Percentiles rank a stretch among this genome's conserved stretches.
Conservation (phyloP, 1,284 basidiomycete genomes). For the Pseudozyma pruni region DNA sequence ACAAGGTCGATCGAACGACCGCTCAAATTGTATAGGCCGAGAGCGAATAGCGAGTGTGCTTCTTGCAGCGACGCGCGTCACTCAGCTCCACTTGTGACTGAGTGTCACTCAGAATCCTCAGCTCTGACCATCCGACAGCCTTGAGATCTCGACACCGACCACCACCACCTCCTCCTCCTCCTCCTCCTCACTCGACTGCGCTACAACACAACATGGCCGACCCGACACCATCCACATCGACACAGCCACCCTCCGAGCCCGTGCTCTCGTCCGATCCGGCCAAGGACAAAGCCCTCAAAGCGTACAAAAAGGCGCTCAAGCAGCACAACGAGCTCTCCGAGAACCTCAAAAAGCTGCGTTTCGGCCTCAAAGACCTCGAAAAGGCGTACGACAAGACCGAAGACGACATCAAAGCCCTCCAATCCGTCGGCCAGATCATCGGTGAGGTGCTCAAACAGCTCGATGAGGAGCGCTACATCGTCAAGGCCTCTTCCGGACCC, state of each 20-base stretch:
- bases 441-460: constrained; percentile 99
- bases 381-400: constrained; percentile 94
- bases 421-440: constrained; percentile 98
- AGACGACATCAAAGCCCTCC: constrained; percentile 98
- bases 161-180: not conserved
- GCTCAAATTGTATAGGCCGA: constrained; percentile 22
- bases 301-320: constrained; percentile 62
- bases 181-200: not conserved
- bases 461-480: constrained; percentile 98
- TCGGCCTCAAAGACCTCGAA: constrained; percentile 78
- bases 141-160: constrained; percentile 4
- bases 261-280: constrained; percentile 46
- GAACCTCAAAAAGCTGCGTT: constrained; percentile 62
- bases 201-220: constrained; percentile 51
- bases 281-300: constrained; percentile 64
- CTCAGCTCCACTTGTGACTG: constrained; percentile 30
- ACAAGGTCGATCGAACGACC: not conserved
- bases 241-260: constrained; percentile 41
- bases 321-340: constrained; percentile 71
- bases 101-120: constrained; percentile 11
- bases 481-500: constrained; percentile 97
- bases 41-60: not conserved
- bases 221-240: constrained; percentile 40
- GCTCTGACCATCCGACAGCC: not conserved
- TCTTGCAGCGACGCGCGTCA: constrained; percentile 33